These are phyloP conservation scores for Cercospora brassicicola DNA, from an alignment of 2,329 filamentous ascomycete species.

Conservation along the genomic window DNA sequence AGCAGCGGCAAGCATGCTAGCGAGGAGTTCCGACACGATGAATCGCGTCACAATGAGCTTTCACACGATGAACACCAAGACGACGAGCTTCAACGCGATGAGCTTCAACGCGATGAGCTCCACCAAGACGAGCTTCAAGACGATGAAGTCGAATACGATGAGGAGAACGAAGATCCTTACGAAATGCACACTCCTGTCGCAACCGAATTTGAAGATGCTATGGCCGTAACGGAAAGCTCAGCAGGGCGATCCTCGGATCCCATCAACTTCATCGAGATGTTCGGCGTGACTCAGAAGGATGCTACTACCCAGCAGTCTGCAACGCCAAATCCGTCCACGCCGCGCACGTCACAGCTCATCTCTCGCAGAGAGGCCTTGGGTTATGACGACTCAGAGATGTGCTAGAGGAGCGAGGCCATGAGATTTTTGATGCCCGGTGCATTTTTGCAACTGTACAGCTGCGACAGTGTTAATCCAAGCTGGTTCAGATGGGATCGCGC, in stretches of 20 bases:
- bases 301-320: not conserved
- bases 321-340: not conserved
- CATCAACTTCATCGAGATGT: not conserved
- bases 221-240: constrained; percentile 14
- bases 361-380: not conserved
- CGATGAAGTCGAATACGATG: not conserved
- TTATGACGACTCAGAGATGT: not conserved
- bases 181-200: constrained; percentile 3
- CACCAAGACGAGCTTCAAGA: not conserved
- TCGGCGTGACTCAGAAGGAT: not conserved
- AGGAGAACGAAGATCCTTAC: not conserved
- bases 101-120: not conserved
- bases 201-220: constrained; percentile 18
- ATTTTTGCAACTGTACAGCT: not conserved
- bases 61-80: not conserved
- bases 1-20: not conserved
- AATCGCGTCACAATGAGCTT: not conserved
- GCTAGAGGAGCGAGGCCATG: not conserved
- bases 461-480: not conserved
- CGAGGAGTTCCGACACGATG: not conserved
- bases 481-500: not conserved
- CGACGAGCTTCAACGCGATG: not conserved
- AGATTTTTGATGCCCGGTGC: not conserved
- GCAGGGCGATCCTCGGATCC: not conserved
- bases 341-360: not conserved